These are phyloP conservation scores for Cylindrodendrum hubeiense DNA, from an alignment of 2,329 filamentous ascomycete genomes.

Conservation along the genomic window DNA sequence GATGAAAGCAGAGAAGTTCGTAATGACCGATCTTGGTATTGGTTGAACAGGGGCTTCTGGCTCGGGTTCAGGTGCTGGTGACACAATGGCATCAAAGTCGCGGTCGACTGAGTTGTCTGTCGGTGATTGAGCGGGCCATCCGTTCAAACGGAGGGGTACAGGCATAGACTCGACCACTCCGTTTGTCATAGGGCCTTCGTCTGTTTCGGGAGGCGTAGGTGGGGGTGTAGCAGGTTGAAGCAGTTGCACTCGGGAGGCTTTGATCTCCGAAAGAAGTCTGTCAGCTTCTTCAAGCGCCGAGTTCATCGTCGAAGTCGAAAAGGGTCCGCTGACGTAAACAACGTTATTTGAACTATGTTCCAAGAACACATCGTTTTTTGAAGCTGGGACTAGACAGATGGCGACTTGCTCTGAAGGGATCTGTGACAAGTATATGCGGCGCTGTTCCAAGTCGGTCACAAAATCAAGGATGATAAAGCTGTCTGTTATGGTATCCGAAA, in stretches of 20 bases:
- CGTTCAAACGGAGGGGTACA: neutral
- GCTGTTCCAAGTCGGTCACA: slow-evolving; percentile 11
- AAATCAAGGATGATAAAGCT: slow-evolving; percentile 33
- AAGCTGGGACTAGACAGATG: slow-evolving; percentile 31
- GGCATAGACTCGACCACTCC: slow-evolving; percentile 11
- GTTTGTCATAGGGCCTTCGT: neutral
- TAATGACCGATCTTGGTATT: neutral
- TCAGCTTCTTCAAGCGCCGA: slow-evolving; percentile 32
- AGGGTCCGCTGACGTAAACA: slow-evolving; percentile 28
- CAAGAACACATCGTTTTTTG: neutral
- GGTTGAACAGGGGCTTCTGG: neutral
- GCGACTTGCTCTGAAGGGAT: slow-evolving; percentile 23
- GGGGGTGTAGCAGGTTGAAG: neutral
- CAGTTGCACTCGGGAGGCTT: fast-evolving
- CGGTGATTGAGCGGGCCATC: neutral
- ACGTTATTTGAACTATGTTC: slow-evolving; percentile 18
- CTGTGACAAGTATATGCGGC: neutral
- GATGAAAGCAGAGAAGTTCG: neutral
- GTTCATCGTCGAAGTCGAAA: slow-evolving; percentile 20
- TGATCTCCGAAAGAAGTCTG: neutral
- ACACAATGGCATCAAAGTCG: neutral
- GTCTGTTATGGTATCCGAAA: slow-evolving; percentile 6
- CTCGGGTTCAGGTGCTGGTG: neutral
- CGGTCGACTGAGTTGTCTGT: neutral
- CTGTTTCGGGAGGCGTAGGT: neutral